These are phyloP conservation scores for Ceratocystis harringtonii DNA, from an alignment of 2,329 filamentous ascomycete genomes.

Conservation along the genomic window DNA sequence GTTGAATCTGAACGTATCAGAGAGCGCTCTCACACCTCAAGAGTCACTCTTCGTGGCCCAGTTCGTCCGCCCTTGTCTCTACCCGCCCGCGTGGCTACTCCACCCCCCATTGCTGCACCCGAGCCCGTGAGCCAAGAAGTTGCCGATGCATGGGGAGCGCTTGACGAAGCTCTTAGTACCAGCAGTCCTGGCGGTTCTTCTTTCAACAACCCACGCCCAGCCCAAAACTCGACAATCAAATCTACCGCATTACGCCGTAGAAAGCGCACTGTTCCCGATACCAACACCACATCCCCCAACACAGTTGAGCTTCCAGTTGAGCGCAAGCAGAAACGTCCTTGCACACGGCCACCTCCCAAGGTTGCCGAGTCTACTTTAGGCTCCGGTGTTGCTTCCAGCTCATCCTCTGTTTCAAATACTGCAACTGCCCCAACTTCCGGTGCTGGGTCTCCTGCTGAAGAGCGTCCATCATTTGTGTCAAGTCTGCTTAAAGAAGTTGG, in stretches of 20 bases:
- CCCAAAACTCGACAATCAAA: background rate
- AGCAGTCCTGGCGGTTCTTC: background rate
- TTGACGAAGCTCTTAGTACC: slow-evolving; percentile 67
- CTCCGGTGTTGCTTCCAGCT: slow-evolving; percentile 13
- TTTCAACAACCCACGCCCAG: background rate
- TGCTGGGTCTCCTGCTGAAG: slow-evolving; percentile 23
- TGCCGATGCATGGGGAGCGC: slow-evolving; percentile 72
- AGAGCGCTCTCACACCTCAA: background rate
- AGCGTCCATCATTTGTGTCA: slow-evolving; percentile 65
- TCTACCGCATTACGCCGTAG: background rate
- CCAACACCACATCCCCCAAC: background rate
- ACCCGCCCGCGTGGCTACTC: background rate
- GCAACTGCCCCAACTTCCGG: background rate
- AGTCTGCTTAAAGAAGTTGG: slow-evolving; percentile 83
- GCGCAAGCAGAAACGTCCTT: slow-evolving; percentile 73
- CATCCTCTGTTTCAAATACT: background rate
- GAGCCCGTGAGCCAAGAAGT: slow-evolving; percentile 43
- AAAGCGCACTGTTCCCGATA: background rate
- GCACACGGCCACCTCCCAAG: slow-evolving; percentile 47
- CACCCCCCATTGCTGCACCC: background rate
- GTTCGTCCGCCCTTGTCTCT: background rate
- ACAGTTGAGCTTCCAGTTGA: slow-evolving; percentile 33
- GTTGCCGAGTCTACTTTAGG: slow-evolving; percentile 27
- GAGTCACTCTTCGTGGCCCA: background rate
- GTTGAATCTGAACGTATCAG: slow-evolving; percentile 36